Evolutionary conservation across 129 eudicot genomes (phyloP).

Genomic region (Calendula officinalis): DNA sequence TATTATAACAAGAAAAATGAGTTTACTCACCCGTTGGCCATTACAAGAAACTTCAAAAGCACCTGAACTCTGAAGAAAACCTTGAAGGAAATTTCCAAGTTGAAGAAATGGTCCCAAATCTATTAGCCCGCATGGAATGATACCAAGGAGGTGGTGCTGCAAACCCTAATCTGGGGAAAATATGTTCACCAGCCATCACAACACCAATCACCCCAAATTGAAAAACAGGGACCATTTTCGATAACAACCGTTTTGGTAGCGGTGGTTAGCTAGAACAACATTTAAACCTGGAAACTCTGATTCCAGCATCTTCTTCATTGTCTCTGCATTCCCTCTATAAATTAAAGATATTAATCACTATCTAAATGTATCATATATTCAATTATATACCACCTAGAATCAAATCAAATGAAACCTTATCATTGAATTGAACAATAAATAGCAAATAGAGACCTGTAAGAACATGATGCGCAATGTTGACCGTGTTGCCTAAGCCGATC

Average conservation of each 20-base stretch:
- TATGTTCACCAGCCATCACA: constrained; percentile 84
- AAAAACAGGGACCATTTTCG: constrained; percentile 71
- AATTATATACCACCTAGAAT: no score
- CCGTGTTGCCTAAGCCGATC: constrained; percentile 71
- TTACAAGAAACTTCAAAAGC: constrained; percentile 89
- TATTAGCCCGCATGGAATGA: constrained; percentile 77
- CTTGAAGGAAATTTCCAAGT: constrained; percentile 90
- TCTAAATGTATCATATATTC: no score
- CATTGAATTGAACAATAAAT: background rate
- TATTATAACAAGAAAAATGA: no score
- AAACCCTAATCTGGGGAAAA: constrained; percentile 86
- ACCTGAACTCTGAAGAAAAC: constrained; percentile 83
- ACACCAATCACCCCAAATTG: constrained; percentile 83
- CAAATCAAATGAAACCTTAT: no score
- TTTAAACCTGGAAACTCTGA: constrained; percentile 73
- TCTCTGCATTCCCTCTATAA: constrained; percentile 82
- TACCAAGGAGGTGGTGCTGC: constrained; percentile 91
- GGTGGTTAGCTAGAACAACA: constrained; percentile 88
- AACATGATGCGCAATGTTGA: constrained; percentile 74
- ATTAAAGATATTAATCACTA: background rate
- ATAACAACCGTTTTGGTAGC: constrained; percentile 81
- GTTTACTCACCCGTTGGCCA: constrained; percentile 62
- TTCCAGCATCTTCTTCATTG: constrained; percentile 97
- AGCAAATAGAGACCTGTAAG: constrained; percentile 49
- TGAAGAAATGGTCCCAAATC: constrained; percentile 91